Conservation (phyloP, 2,329 filamentous ascomycete species). For the Pseudocercospora vitis region DNA sequence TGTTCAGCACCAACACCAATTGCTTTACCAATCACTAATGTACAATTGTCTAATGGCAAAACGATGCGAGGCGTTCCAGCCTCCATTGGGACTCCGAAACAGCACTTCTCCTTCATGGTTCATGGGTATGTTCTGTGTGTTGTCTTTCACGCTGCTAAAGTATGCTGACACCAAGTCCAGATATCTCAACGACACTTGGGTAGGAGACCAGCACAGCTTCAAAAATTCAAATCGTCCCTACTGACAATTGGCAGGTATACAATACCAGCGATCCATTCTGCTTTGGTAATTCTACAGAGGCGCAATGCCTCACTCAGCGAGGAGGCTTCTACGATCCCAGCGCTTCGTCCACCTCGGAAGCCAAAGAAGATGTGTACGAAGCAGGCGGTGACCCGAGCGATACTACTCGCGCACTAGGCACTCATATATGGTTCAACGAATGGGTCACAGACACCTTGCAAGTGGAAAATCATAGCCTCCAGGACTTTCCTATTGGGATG, state of each 20-base stretch:
- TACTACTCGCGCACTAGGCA: constrained; percentile 7
- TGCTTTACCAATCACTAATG: constrained; percentile 19
- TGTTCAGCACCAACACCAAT: background rate
- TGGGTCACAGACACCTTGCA: constrained; percentile 19
- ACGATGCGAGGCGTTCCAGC: constrained; percentile 16
- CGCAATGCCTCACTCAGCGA: constrained; percentile 18
- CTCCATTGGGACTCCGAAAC: constrained; percentile 15
- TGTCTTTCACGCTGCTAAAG: background rate
- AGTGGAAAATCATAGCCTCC: constrained; percentile 11
- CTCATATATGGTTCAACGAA: constrained; percentile 21
- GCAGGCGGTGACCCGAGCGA: constrained; percentile 25
- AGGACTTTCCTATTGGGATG: constrained; percentile 25
- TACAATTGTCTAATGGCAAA: constrained; percentile 16
- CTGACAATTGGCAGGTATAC: constrained; percentile 11
- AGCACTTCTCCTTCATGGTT: constrained; percentile 18
- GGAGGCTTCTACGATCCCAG: constrained; percentile 23
- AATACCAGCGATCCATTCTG: constrained; percentile 20
- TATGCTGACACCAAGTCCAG: no score
- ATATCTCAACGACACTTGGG: constrained; percentile 24
- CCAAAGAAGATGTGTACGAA: constrained; percentile 6
- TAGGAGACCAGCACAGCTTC: background rate
- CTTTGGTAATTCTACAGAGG: constrained; percentile 8
- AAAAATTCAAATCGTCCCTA: background rate
- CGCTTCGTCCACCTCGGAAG: constrained; percentile 9
- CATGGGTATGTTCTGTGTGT: background rate